Evolutionary conservation across 2,329 filamentous ascomycete genomes (phyloP).

Genomic region (Colletotrichum navitas): DNA sequence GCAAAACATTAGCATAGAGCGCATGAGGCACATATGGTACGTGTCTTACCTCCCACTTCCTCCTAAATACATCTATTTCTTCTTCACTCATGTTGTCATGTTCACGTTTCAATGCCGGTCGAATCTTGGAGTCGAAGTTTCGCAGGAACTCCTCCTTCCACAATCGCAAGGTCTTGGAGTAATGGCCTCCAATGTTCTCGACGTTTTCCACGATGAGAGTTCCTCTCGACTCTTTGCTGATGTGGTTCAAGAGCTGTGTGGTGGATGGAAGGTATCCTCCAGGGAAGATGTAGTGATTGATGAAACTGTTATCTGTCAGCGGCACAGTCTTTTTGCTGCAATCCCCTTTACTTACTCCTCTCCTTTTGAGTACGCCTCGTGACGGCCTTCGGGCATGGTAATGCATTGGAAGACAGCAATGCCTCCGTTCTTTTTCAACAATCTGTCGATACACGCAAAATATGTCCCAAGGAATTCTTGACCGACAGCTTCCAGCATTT

Average conservation of each 20-base stretch:
- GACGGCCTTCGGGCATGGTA: constrained; percentile 78
- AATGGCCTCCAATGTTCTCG: constrained; percentile 81
- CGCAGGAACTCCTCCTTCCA: constrained; percentile 76
- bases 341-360: constrained; percentile 66
- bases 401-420: constrained; percentile 82
- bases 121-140: constrained; percentile 72
- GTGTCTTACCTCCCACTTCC: constrained; percentile 75
- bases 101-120: constrained; percentile 69
- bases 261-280: constrained; percentile 77
- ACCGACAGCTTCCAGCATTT: constrained; percentile 83
- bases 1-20: constrained; percentile 38
- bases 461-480: constrained; percentile 76
- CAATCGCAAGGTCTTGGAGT: constrained; percentile 75
- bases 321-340: not conserved
- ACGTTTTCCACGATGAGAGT: constrained; percentile 75
- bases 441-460: constrained; percentile 72
- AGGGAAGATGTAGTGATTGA: constrained; percentile 82
- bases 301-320: constrained; percentile 63
- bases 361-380: constrained; percentile 73
- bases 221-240: constrained; percentile 70
- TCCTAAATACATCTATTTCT: constrained; percentile 74
- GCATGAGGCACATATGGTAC: not conserved
- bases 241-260: constrained; percentile 68
- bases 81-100: constrained; percentile 70
- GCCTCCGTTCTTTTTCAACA: constrained; percentile 75